A percentile compares a stretch with the other conserved stretches of the same genome.
Evolutionary conservation across 352 stramenopile species (phyloP).

Genomic region (Phytophthora pluvialis): DNA sequence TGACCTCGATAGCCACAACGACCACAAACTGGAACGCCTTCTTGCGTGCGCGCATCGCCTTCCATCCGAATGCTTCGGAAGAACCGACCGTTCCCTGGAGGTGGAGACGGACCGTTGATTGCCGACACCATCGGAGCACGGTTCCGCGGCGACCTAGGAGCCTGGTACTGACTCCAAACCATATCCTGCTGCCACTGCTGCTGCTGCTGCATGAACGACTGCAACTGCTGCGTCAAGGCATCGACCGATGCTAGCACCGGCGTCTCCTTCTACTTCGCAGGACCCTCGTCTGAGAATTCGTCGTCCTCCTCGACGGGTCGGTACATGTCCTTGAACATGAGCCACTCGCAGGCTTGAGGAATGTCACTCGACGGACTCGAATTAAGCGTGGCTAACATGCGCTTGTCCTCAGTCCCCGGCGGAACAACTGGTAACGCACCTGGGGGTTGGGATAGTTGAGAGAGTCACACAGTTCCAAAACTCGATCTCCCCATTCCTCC

Average conservation of each 20-base stretch:
- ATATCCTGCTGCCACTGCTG: not conserved
- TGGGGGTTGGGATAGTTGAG: not conserved
- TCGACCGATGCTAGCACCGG: not conserved
- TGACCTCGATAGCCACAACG: not conserved
- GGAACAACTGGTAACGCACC: not conserved
- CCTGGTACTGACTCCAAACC: not conserved
- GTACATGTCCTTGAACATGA: constrained; percentile 1
- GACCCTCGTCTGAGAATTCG: not conserved
- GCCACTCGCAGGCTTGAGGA: not conserved
- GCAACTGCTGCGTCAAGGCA: not conserved
- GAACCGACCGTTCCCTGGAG: not conserved
- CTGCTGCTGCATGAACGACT: not conserved
- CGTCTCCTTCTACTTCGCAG: not conserved
- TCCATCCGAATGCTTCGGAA: not conserved
- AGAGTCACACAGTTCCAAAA: not conserved
- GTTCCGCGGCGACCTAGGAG: not conserved
- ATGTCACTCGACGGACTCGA: not conserved
- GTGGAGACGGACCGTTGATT: not conserved
- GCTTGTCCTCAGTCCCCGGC: not conserved
- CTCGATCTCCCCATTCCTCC: constrained; percentile 1
- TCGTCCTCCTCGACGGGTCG: not conserved
- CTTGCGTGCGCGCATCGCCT: not conserved
- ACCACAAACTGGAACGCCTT: not conserved
- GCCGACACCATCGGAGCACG: too few species aligned
- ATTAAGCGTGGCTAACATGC: not conserved